Base-by-base conservation (phyloP, 495 filamentous ascomycete species). In the Copromyces sp. region DNA sequence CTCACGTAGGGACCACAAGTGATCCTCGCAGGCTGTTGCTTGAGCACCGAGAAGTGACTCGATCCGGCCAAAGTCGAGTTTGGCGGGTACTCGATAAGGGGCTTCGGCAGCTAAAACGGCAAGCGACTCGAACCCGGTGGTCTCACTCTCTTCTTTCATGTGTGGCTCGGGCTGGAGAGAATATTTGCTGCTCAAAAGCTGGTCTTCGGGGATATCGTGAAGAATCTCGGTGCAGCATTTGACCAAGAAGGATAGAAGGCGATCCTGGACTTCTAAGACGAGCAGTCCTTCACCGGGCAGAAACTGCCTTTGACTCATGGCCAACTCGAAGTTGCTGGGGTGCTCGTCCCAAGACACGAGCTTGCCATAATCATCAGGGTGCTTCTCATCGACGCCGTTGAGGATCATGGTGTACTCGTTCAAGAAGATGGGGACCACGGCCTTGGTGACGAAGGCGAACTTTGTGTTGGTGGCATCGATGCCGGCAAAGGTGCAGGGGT, bases 1-100 rank as follows among this genome's bases (percentile, higher is more conserved):
- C 70, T 88, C 87, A n/a, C 88, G 81, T 44, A 89, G 74, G 2
- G 81, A 72, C 83, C 83, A 86, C 7, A 89, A 42, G 69, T 86
- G 85, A 71, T 89, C 87, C 68, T 85, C 81, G 3, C 83, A 81
- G 24, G 80, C 80, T 1, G 77, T 72, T 2, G 71, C 68, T 70
- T 78, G 81, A 0, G 87, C 82, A 2, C 68, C 44, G 1, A 89
- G 68, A 3, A 90, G 72, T 0, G 77, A 72, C 47, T 81, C 71
- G 1, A 89, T 65, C 14, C 79, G 78, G 4, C 12, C 39, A 32
- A 89, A 76, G 70, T 89, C 81, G 3, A 87, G 68, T 3, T 75
- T 9, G 3, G 74, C 78, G 1, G 85, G 86, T 16, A 80, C 45
- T 4, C 83, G 78, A 73, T 88, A 88, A 0, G 82, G 85, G 11